Evolutionary conservation across 148 eudicot genomes (phyloP).

Genomic region (Tetragonia tetragonoides): DNA sequence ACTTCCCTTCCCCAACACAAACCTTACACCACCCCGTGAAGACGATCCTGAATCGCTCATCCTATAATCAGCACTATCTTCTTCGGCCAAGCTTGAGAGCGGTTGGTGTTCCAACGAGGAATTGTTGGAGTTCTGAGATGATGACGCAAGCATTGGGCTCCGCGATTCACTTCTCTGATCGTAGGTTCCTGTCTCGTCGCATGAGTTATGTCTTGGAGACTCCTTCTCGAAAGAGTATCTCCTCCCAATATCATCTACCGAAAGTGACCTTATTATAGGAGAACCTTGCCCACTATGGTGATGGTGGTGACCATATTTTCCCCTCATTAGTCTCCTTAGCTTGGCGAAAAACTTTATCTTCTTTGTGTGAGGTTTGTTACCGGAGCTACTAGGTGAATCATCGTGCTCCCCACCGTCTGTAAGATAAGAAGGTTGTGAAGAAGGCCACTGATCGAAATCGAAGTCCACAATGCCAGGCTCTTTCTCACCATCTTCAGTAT

Average conservation of each 20-base stretch:
- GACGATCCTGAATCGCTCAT: slow-evolving; percentile 22
- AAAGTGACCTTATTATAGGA: slow-evolving; percentile 25
- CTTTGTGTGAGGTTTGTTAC: slow-evolving; percentile 34
- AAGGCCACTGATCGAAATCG: slow-evolving; percentile 64
- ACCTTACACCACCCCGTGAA: slow-evolving; percentile 14
- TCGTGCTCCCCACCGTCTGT: slow-evolving; percentile 63
- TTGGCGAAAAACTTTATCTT: slow-evolving; percentile 50
- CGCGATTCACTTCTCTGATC: slow-evolving; percentile 2
- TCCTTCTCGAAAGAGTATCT: slow-evolving; percentile 20
- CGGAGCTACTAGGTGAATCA: slow-evolving; percentile 40
- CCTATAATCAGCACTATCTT: slow-evolving; percentile 22
- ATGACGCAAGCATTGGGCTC: slow-evolving; percentile 30
- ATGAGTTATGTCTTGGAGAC: slow-evolving; percentile 18
- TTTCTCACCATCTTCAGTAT: slow-evolving; percentile 48
- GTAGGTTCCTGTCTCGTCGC: slow-evolving; percentile 7
- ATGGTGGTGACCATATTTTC: slow-evolving; percentile 32
- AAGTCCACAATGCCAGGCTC: slow-evolving; percentile 34
- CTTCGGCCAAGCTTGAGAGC: slow-evolving; percentile 28
- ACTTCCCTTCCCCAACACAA: slow-evolving; percentile 25
- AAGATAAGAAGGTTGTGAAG: slow-evolving; percentile 45
- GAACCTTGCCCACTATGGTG: slow-evolving; percentile 27
- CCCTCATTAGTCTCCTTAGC: slow-evolving; percentile 50
- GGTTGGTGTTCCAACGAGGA: slow-evolving; percentile 40
- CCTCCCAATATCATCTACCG: slow-evolving; percentile 35
- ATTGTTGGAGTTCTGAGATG: slow-evolving; percentile 40